These are phyloP conservation scores for Nicotiana rustica DNA, from an alignment of 305 asterid genomes.

Conservation along the genomic window DNA sequence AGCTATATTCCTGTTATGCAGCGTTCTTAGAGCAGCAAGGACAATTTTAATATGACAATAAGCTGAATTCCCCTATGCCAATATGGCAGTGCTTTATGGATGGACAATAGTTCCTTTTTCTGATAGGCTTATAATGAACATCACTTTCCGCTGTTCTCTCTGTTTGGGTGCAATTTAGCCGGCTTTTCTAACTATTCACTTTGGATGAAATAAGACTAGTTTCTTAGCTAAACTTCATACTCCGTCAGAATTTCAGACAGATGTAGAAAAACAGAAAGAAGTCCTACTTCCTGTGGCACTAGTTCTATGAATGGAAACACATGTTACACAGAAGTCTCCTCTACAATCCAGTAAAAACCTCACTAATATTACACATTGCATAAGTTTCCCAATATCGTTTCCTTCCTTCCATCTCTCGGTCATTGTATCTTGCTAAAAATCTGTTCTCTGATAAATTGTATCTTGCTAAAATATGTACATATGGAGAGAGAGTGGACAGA, in stretches of 20 bases:
- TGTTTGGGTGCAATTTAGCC: conserved; percentile 4
- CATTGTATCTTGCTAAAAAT: conserved; percentile 9
- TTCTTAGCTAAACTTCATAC: neutral
- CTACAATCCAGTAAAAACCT: conserved; percentile 20
- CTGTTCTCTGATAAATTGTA: neutral
- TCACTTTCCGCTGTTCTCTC: neutral
- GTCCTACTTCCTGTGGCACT: neutral
- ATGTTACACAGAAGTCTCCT: neutral
- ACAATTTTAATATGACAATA: neutral
- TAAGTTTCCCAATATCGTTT: neutral
- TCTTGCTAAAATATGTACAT: conserved; percentile 31
- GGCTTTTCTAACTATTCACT: neutral
- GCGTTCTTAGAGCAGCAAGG: neutral
- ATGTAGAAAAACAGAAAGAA: neutral
- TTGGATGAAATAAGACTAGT: neutral
- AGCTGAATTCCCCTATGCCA: neutral
- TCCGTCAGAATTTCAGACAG: neutral
- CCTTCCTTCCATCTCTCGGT: neutral
- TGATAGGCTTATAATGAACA: neutral
- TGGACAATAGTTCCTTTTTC: neutral
- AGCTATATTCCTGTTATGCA: neutral
- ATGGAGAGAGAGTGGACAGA: neutral
- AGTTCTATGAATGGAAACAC: neutral
- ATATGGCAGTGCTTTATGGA: neutral
- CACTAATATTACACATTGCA: neutral